These are phyloP conservation scores for Eustoma russellianum DNA, from an alignment of 257 asterid species.

Conservation along the genomic window DNA sequence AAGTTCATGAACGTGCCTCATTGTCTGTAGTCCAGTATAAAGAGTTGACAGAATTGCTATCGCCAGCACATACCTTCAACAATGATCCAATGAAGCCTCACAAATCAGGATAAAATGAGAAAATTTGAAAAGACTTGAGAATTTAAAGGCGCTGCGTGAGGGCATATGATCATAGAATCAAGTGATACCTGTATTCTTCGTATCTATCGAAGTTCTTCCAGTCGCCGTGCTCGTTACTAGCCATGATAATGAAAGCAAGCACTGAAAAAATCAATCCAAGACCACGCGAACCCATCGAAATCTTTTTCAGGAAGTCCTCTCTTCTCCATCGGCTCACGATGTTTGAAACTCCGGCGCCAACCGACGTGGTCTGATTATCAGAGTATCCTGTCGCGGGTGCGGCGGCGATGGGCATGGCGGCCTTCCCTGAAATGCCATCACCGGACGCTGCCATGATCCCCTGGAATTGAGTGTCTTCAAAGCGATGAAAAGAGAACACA, in stretches of 20 bases:
- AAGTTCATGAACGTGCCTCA: conserved; percentile 43
- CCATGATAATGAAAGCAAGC: conserved; percentile 67
- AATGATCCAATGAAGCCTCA: not conserved
- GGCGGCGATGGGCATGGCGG: conserved; percentile 5
- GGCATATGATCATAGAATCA: too few species aligned
- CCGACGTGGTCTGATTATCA: conserved; percentile 26
- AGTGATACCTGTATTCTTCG: conserved; percentile 58
- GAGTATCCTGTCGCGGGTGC: conserved; percentile 11
- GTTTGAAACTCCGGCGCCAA: conserved; percentile 10
- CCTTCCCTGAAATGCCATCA: not conserved
- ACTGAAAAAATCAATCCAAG: conserved; percentile 48
- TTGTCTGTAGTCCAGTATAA: conserved; percentile 52
- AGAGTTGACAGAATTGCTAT: conserved; percentile 62
- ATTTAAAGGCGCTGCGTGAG: too few species aligned
- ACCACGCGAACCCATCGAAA: conserved; percentile 30
- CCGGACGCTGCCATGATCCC: conserved; percentile 32
- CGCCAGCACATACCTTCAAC: conserved; percentile 65
- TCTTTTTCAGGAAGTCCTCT: conserved; percentile 42
- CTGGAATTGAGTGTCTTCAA: too few species aligned
- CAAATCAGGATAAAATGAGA: not conserved
- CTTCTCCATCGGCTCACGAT: conserved; percentile 43
- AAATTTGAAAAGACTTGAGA: not conserved
- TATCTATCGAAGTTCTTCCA: conserved; percentile 50
- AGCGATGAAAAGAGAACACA: too few species aligned
- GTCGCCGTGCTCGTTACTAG: conserved; percentile 59